Evolutionary conservation across 1,139 yeast genomes (phyloP).

Genomic region (Pichia sp.): DNA sequence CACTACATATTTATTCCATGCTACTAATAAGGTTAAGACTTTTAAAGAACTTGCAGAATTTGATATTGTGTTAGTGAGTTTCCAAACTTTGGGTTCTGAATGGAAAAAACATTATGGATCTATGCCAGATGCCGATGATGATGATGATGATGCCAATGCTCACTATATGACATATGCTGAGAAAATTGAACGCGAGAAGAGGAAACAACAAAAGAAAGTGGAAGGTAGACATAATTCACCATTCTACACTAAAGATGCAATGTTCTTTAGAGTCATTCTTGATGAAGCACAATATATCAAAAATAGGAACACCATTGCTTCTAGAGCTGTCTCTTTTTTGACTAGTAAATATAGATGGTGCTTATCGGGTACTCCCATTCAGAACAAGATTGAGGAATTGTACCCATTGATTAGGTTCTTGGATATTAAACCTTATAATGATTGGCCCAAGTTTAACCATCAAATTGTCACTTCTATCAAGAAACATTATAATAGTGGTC

Average conservation of each 20-base stretch:
- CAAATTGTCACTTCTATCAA: constrained; percentile 58
- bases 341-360: constrained; percentile 61
- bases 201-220: neutral
- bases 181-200: neutral
- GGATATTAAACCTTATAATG: constrained; percentile 57
- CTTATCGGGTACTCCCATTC: constrained; percentile 93
- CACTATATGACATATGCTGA: too few relatives aligned
- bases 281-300: constrained; percentile 94
- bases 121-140: constrained; percentile 25
- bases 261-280: constrained; percentile 61
- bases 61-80: constrained; percentile 79
- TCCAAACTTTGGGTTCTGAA: constrained; percentile 64
- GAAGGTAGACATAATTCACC: constrained; percentile 42
- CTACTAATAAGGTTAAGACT: constrained; percentile 33
- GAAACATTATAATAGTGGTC: constrained; percentile 29
- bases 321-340: constrained; percentile 59
- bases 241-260: constrained; percentile 49
- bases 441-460: constrained; percentile 47
- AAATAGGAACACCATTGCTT: constrained; percentile 59
- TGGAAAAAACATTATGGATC: constrained; percentile 52
- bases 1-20: constrained; percentile 56
- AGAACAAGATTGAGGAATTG: constrained; percentile 74
- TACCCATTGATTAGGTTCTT: constrained; percentile 72
- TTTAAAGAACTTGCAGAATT: constrained; percentile 43
- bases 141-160: too few relatives aligned